These are phyloP conservation scores for Solanum pennellii DNA, from an alignment of 257 asterid genomes.

Conservation along the genomic window DNA sequence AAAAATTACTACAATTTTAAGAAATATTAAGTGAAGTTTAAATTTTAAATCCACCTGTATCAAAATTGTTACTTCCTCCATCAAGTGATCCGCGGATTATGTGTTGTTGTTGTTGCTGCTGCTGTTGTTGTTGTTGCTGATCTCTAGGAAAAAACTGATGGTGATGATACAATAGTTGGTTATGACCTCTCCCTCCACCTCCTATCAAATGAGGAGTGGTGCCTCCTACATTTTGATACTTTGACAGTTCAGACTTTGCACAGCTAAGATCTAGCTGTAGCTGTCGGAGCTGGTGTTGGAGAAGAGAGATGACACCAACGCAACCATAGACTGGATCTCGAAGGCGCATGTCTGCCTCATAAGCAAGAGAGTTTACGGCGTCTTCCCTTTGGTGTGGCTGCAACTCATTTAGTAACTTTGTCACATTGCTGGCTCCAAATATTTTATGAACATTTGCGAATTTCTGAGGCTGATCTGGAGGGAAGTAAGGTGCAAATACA, in stretches of 20 bases:
- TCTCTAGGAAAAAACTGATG: constrained; percentile 43
- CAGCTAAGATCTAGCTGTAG: constrained; percentile 64
- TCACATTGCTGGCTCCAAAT: constrained; percentile 67
- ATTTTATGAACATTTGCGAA: constrained; percentile 66
- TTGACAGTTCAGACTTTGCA: constrained; percentile 66
- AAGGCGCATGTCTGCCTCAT: constrained; percentile 72
- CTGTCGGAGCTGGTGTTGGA: constrained; percentile 77
- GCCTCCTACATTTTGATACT: constrained; percentile 37
- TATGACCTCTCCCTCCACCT: constrained; percentile 17
- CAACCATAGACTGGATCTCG: constrained; percentile 77
- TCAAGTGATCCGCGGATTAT: constrained; percentile 9
- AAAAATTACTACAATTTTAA: neutral
- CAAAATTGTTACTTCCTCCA: constrained; percentile 3
- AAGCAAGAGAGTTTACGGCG: constrained; percentile 60
- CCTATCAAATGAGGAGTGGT: constrained; percentile 16
- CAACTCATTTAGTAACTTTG: constrained; percentile 59
- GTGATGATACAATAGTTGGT: constrained; percentile 39
- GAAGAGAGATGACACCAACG: constrained; percentile 72
- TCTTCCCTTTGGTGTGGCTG: constrained; percentile 72
- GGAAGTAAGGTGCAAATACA: constrained; percentile 67
- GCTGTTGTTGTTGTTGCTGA: neutral
- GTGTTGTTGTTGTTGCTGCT: neutral
- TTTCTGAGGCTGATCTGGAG: constrained; percentile 70
- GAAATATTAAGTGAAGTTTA: neutral
- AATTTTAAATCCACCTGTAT: neutral